A percentile compares a stretch with the other conserved stretches of the same genome.
Evolutionary conservation across 495 filamentous ascomycete genomes (phyloP).

Genomic region (Beverwykella pulmonaria): DNA sequence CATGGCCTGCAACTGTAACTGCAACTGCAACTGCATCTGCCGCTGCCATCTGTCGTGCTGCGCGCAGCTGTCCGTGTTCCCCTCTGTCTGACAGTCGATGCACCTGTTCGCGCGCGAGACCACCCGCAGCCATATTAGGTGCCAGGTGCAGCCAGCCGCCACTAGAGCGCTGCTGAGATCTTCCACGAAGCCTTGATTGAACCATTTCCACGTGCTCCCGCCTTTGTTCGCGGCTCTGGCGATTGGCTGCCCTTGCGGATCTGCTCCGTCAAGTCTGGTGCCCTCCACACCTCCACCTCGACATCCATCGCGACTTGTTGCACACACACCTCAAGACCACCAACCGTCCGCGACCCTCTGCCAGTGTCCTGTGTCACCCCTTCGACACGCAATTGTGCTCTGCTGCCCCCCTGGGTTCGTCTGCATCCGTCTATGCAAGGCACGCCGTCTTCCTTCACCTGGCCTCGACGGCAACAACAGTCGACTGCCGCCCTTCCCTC

Average conservation of each 20-base stretch:
- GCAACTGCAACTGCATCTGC: too few relatives aligned
- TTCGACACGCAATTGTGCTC: conserved; percentile 22
- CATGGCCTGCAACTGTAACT: too few relatives aligned
- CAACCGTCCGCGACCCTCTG: conserved; percentile 7
- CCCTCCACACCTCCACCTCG: conserved; percentile 18
- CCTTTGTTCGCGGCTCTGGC: conserved; percentile 15
- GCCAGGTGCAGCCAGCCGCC: conserved; percentile 35
- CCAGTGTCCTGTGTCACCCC: neutral
- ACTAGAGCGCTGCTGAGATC: conserved; percentile 30
- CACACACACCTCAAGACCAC: conserved; percentile 28
- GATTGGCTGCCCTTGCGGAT: conserved; percentile 35
- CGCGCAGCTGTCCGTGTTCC: neutral
- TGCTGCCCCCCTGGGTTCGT: conserved; percentile 25
- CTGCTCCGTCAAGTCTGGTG: conserved; percentile 22
- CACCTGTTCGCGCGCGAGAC: conserved; percentile 23
- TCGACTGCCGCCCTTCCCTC: conserved; percentile 4
- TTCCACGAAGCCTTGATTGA: conserved; percentile 37
- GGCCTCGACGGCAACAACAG: conserved; percentile 26
- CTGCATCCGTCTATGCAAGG: conserved; percentile 38
- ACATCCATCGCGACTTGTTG: conserved; percentile 24
- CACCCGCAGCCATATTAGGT: conserved; percentile 25
- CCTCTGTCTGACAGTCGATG: neutral
- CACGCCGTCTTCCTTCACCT: conserved; percentile 37
- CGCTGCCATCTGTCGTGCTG: neutral
- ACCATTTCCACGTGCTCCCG: conserved; percentile 37